Conservation (phyloP, 352 stramenopile species). For the Phytophthora tubulina region DNA sequence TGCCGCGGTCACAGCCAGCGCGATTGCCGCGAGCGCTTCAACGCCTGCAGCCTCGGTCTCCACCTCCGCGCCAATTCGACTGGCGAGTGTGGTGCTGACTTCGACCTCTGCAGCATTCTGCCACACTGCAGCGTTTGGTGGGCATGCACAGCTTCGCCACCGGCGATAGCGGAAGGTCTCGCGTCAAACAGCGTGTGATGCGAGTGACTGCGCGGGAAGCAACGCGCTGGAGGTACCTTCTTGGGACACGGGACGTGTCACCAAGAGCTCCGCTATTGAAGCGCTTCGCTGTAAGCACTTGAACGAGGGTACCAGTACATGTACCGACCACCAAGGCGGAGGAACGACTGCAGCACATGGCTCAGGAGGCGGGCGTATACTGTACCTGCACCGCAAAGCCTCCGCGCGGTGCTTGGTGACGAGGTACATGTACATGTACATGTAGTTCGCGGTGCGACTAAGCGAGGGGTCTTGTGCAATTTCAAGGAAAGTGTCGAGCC, state of each 20-base stretch:
- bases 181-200: constrained; percentile 20
- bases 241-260: constrained; percentile 39
- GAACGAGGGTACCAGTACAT: neutral
- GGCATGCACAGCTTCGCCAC: neutral
- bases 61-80: constrained; percentile 1
- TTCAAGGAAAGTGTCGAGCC: neutral
- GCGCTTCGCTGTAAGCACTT: constrained; percentile 33
- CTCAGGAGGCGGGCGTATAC: neutral
- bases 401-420: constrained; percentile 11
- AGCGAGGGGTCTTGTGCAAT: no score
- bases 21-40: constrained; percentile 39
- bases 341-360: constrained; percentile 6
- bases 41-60: constrained; percentile 7
- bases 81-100: constrained; percentile 6
- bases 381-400: constrained; percentile 5
- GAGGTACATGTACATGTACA: neutral
- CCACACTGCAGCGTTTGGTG: neutral
- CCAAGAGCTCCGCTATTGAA: constrained; percentile 4
- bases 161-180: constrained; percentile 16
- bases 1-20: constrained; percentile 35
- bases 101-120: neutral
- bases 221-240: constrained; percentile 22
- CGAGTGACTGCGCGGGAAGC: constrained; percentile 15
- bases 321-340: constrained; percentile 31
- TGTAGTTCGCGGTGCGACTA: neutral